Evolutionary conservation across 805 yeast genomes (phyloP), one percentile per base, ranked within the genome.

Genomic region (Ogataea parapolymorpha): DNA sequence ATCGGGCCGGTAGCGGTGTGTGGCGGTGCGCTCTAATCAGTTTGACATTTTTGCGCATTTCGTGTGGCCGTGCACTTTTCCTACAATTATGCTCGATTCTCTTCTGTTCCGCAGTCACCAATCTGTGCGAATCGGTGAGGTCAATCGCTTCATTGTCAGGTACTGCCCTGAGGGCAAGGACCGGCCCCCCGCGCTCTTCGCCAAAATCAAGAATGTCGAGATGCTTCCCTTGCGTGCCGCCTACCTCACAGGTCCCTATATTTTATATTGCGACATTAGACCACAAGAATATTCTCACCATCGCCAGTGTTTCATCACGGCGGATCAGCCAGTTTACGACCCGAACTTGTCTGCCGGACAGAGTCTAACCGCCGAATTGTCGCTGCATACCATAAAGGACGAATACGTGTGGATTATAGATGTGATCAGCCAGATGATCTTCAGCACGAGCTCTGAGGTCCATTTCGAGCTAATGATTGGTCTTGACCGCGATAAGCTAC

Each of bases 171-270:
- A 49, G 4, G 51, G 53, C 15, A 34, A 33, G 15, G 37, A 42
- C 17, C 47, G 33, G 26, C 29, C 35, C 6, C 29, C 45, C 10
- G 42, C 59, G 1, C 45, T 78, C 1, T 80, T 75, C 72, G 61
- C 84, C 16, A 74, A 77, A 39, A 75, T 90, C 27, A 79, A 77
- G 54, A 90, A 90, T 62, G 67, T 65, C 3, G 96, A 89, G 59
- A 75, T 78, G 49, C 65, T 85, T 3, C 73, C 93, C 1, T 59
- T 87, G 50, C 64, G 95, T 22, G 95, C 97, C 0, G 85, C 95
- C 1, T 87, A 82, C 53, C 62, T 93, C 32, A 82, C 90, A 1
- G 99, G 98, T 0, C 99, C 99, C 0, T 91, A 80, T 57, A 71
- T 86, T 2, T 63, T 93, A 5, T 93, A 93, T 55, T 85, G 82